Percentiles rank a stretch among this genome's conserved stretches.
Conservation (phyloP, 768 basidiomycete genomes). For the Leccinum longicurvipes region DNA sequence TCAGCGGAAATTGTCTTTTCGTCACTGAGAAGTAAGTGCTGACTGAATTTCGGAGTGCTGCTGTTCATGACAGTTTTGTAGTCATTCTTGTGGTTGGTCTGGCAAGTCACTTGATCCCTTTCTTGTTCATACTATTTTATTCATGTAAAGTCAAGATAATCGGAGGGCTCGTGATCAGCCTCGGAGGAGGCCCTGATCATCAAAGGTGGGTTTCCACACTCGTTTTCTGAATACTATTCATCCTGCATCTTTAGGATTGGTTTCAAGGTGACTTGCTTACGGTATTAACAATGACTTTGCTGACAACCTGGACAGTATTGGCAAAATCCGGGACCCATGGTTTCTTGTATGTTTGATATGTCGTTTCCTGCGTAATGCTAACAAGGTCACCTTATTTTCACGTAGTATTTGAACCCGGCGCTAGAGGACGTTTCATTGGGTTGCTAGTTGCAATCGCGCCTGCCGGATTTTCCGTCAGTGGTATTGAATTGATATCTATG, state of each 20-base stretch:
- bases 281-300: neutral
- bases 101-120: constrained; percentile 2
- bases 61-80: constrained; percentile 4
- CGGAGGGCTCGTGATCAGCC: constrained; percentile 47
- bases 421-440: constrained; percentile 20
- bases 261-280: constrained; percentile 7
- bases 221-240: constrained; percentile 24
- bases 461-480: constrained; percentile 70
- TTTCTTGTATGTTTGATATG: constrained; percentile 11
- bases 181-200: constrained; percentile 58
- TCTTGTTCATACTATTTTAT: neutral
- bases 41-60: neutral
- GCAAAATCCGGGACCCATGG: constrained; percentile 24
- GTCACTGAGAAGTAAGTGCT: constrained; percentile 20
- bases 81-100: constrained; percentile 39
- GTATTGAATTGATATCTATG: constrained; percentile 74
- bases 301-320: constrained; percentile 16
- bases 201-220: constrained; percentile 33
- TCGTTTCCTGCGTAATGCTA: neutral
- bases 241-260: constrained; percentile 12
- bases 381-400: neutral
- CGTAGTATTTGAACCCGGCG: constrained; percentile 20
- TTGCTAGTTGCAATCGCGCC: constrained; percentile 20
- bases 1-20: constrained; percentile 24
- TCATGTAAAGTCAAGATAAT: constrained; percentile 26